Percentiles rank a stretch among this genome's conserved stretches.
These are phyloP conservation scores for Pseudognaphalium luteoalbum DNA, from an alignment of 129 eudicot species.

Conservation along the genomic window DNA sequence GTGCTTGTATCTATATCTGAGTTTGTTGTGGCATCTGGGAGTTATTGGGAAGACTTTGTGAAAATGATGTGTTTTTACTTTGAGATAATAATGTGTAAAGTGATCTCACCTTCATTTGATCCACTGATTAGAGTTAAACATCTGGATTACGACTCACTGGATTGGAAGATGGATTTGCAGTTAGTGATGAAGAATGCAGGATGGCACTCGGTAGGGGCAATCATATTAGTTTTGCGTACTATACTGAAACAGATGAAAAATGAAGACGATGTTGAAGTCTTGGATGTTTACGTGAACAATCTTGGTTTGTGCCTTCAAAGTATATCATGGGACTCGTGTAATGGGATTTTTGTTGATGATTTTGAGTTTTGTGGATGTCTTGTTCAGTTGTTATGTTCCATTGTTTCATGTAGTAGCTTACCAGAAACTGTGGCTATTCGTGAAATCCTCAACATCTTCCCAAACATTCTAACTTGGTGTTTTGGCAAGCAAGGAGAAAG, in stretches of 20 bases:
- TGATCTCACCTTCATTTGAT: constrained; percentile 42
- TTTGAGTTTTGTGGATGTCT: constrained; percentile 51
- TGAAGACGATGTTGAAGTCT: constrained; percentile 43
- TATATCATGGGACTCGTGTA: constrained; percentile 56
- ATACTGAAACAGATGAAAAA: constrained; percentile 56
- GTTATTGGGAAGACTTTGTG: constrained; percentile 50
- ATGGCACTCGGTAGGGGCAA: constrained; percentile 54
- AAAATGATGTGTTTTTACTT: constrained; percentile 43
- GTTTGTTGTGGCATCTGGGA: constrained; percentile 52
- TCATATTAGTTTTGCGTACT: constrained; percentile 55
- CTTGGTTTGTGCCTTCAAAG: constrained; percentile 42
- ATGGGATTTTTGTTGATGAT: constrained; percentile 17
- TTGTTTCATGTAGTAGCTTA: constrained; percentile 33
- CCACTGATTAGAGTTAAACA: constrained; percentile 22
- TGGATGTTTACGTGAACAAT: constrained; percentile 42
- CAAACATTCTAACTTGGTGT: constrained; percentile 59
- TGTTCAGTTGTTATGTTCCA: constrained; percentile 67
- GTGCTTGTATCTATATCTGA: constrained; percentile 57
- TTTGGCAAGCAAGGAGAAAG: constrained; percentile 28
- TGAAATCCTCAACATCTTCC: constrained; percentile 43
- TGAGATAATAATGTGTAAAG: constrained; percentile 41
- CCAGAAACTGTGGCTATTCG: constrained; percentile 23
- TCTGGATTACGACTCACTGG: constrained; percentile 28
- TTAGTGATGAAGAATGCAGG: constrained; percentile 36
- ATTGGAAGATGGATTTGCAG: constrained; percentile 22